Evolutionary conservation across 805 yeast genomes (phyloP), one percentile per base, ranked within the genome.

Genomic region (Diddensiella transvaalensis): DNA sequence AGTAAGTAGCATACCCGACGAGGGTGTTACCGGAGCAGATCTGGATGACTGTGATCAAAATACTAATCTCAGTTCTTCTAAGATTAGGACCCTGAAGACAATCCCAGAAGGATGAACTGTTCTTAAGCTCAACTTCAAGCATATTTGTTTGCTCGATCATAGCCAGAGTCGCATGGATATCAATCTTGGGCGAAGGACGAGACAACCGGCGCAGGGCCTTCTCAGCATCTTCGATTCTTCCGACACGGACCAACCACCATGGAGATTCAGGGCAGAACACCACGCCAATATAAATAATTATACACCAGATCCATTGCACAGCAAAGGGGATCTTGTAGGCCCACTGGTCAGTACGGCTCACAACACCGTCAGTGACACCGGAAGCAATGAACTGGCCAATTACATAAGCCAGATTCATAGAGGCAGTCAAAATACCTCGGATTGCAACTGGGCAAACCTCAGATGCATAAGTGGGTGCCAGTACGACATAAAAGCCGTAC

Each of bases 221-320:
- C 15, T 21, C 43, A 23, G 43, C 43, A 4, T 40, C 43, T 22
- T 40, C 43, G 33, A 40, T 6, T 40, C 43, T 21, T 4, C 43
- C 43, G 10, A 17, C 15, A 11, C 43, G 5, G 33, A 40, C 43
- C 44, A 78, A 62, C 77, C 78, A 78, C 74, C 78, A 75, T 24
- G 84, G 84, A 5, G 81, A 76, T 49, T 79, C 83, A 8, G 66
- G 66, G 10, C 84, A 84, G 37, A 80, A 75, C 13, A 49, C 51
- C 17, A 55, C 38, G n/a, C 43, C 54, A 3, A 75, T 60, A 22
- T 71, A 55, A 21, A 80, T 59, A 35, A 80, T 79, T 8, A 72
- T 58, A 10, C 80, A 76, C 82, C 82, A 80, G 3, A 70, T 61
- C 84, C 84, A 80, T 64, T 80, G 85, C 6, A 79, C 49, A 3